phyloP scores from a whole-genome alignment of 208 protist genomes.

The Acanthamoeba culbertsoni region DNA sequence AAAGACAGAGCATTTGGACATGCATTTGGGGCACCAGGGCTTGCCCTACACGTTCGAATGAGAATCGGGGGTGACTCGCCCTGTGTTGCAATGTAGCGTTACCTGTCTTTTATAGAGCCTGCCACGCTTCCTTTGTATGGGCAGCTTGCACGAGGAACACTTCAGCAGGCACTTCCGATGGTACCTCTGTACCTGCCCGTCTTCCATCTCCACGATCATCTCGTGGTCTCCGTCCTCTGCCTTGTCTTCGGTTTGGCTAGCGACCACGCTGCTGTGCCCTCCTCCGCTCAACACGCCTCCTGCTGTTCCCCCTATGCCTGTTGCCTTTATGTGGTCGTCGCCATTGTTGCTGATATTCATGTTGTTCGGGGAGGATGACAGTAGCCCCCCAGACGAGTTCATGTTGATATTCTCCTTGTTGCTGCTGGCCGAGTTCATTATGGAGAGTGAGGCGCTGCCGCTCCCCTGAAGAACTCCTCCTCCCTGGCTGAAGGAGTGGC shows the following conservation, averaged over 20 bases:
- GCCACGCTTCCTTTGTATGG: not conserved
- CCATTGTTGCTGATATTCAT: too few species aligned
- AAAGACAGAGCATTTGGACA: slow-evolving; percentile 13
- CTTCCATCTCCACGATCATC: not conserved
- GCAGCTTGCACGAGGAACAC: not conserved
- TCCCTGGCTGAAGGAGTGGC: not conserved
- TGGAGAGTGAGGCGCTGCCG: not conserved
- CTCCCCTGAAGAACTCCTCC: not conserved
- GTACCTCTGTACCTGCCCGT: not conserved
- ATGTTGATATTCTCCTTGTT: not conserved
- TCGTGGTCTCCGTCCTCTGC: not conserved
- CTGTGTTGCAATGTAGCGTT: not conserved
- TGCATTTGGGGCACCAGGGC: slow-evolving; percentile 10
- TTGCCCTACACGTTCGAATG: not conserved
- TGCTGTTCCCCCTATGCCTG: too few species aligned
- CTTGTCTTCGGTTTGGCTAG: not conserved
- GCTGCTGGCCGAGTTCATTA: not conserved
- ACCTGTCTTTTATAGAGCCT: not conserved
- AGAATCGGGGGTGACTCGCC: too few species aligned
- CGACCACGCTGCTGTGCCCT: not conserved
- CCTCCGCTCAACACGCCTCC: too few species aligned
- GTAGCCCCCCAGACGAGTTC: too few species aligned
- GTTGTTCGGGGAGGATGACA: too few species aligned
- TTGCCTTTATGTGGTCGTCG: too few species aligned
- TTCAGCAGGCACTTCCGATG: not conserved